These are phyloP conservation scores for Suillus occidentalis DNA, from an alignment of 768 basidiomycete species.

Conservation along the genomic window DNA sequence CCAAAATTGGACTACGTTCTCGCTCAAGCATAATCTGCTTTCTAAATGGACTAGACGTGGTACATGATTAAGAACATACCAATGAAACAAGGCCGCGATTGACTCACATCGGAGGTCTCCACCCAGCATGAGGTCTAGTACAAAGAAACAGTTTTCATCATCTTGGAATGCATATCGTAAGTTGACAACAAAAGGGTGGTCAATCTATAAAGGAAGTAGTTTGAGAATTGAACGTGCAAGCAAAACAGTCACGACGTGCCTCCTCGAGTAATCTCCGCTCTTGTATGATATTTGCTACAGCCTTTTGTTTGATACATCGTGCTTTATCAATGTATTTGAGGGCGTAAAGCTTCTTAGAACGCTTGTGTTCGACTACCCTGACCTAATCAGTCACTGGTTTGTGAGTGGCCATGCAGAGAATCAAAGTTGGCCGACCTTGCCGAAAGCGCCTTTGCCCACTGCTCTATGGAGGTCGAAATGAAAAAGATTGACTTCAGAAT, in stretches of 20 bases:
- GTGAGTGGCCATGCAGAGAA: conserved; percentile 7
- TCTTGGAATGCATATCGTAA: conserved; percentile 96
- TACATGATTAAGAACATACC: background rate
- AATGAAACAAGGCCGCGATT: conserved; percentile 7
- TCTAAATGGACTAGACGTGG: conserved; percentile 85
- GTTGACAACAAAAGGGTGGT: conserved; percentile 88
- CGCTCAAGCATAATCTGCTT: conserved; percentile 61
- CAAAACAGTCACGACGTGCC: conserved; percentile 42
- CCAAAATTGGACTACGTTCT: conserved; percentile 83
- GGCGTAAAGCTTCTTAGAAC: conserved; percentile 87
- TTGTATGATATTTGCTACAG: conserved; percentile 91
- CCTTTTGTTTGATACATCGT: conserved; percentile 86
- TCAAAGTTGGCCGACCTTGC: conserved; percentile 63
- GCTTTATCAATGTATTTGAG: conserved; percentile 99
- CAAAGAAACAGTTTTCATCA: conserved; percentile 97
- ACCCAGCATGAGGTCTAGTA: conserved; percentile 94
- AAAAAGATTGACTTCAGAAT: conserved; percentile 82
- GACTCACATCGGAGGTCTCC: conserved; percentile 88
- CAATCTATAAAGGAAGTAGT: conserved; percentile 52
- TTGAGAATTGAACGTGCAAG: conserved; percentile 13
- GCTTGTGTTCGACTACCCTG: conserved; percentile 95
- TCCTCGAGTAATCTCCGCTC: conserved; percentile 92
- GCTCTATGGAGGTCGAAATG: conserved; percentile 96
- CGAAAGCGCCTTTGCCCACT: conserved; percentile 97
- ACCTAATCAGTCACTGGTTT: conserved; percentile 53